These are phyloP conservation scores for Collybia mongolica DNA, from an alignment of 768 basidiomycete genomes.

Conservation along the genomic window DNA sequence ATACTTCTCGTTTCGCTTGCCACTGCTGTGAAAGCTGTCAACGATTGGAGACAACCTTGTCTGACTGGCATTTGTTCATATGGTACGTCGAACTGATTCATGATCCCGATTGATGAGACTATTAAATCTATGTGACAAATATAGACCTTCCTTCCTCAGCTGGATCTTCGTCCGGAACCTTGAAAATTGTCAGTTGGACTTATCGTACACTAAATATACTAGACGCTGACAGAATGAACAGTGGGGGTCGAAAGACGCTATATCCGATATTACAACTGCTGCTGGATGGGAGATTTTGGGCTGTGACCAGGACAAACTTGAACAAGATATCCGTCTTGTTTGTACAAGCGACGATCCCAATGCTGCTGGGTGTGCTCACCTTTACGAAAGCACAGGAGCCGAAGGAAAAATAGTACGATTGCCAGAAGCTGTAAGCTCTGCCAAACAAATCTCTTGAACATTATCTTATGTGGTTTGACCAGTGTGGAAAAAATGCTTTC, in stretches of 20 bases:
- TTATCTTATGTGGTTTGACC: background rate
- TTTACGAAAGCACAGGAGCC: slow-evolving; percentile 34
- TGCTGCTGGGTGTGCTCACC: slow-evolving; percentile 34
- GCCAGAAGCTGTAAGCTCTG: slow-evolving; percentile 43
- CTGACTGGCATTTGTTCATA: slow-evolving; percentile 39
- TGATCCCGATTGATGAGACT: too few relatives aligned
- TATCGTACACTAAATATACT: background rate
- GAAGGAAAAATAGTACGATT: slow-evolving; percentile 53
- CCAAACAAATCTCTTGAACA: background rate
- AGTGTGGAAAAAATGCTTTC: slow-evolving; percentile 39
- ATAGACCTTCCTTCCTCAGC: slow-evolving; percentile 28
- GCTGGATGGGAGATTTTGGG: slow-evolving; percentile 53
- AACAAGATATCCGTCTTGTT: slow-evolving; percentile 49
- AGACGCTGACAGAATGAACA: slow-evolving; percentile 8
- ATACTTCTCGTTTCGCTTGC: slow-evolving; percentile 14
- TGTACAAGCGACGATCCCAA: slow-evolving; percentile 30
- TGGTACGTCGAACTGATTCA: slow-evolving; percentile 16
- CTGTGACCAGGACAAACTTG: slow-evolving; percentile 36
- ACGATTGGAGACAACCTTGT: slow-evolving; percentile 43
- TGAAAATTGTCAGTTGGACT: slow-evolving; percentile 33
- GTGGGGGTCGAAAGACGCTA: slow-evolving; percentile 37
- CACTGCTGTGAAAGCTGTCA: slow-evolving; percentile 25
- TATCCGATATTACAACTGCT: slow-evolving; percentile 44
- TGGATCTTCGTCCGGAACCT: slow-evolving; percentile 32
- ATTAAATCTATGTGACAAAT: background rate